These are phyloP conservation scores for Coriolopsis trogii DNA, from an alignment of 1,284 basidiomycete genomes.

Conservation along the genomic window DNA sequence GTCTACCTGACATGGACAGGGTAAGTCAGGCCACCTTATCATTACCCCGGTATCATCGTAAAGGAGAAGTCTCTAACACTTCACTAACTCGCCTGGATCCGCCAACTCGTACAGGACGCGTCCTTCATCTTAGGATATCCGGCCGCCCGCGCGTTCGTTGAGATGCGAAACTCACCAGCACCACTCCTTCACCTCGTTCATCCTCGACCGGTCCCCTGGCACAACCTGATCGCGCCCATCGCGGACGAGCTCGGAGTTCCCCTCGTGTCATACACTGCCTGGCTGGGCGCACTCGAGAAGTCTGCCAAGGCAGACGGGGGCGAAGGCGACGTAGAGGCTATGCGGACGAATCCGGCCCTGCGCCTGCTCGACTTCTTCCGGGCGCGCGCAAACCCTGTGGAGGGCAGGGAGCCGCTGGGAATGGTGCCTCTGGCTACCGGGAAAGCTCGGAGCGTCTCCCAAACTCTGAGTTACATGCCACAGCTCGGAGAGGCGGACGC, in stretches of 20 bases:
- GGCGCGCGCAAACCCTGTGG: background rate
- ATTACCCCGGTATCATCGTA: too few species aligned
- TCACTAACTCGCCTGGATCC: background rate
- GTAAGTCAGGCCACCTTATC: conserved; percentile 10
- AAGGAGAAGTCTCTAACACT: too few species aligned
- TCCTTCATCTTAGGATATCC: conserved; percentile 30
- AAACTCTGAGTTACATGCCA: conserved; percentile 3
- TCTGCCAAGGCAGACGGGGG: background rate
- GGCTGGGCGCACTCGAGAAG: conserved; percentile 23
- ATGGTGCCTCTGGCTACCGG: conserved; percentile 10
- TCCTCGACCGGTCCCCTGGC: conserved; percentile 27
- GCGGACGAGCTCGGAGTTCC: conserved; percentile 22
- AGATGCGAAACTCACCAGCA: conserved; percentile 21
- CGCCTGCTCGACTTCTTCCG: conserved; percentile 27
- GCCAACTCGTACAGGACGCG: conserved; percentile 9
- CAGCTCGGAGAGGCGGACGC: conserved; percentile 1
- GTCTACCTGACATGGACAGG: conserved; percentile 29
- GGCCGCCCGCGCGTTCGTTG: conserved; percentile 25
- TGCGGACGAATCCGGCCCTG: conserved; percentile 24
- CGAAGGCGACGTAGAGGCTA: conserved; percentile 11
- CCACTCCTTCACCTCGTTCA: conserved; percentile 33
- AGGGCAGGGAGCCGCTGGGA: conserved; percentile 1
- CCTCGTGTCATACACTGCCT: conserved; percentile 26
- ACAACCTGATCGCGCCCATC: conserved; percentile 20
- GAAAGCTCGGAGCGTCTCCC: conserved; percentile 4